Evolutionary conservation across 2,329 filamentous ascomycete genomes (phyloP).

Genomic region (Exophiala xenobiotica): DNA sequence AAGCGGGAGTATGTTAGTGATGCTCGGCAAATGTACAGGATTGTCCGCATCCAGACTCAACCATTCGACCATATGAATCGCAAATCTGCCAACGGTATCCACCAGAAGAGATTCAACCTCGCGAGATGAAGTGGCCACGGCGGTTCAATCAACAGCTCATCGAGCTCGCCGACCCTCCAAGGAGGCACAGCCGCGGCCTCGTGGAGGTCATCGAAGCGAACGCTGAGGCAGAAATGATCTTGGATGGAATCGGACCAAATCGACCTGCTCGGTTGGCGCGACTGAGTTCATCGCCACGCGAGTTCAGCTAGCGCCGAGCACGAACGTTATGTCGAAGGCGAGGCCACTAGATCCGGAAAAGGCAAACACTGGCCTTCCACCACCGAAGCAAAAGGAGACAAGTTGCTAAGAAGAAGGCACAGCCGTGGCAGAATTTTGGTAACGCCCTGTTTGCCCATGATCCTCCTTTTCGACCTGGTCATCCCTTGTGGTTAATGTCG

Average conservation of each 20-base stretch:
- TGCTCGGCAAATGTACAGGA: no score
- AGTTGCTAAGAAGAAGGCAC: slow-evolving; percentile 19
- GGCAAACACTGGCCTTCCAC: slow-evolving; percentile 6
- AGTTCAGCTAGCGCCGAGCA: background rate
- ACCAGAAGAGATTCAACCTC: background rate
- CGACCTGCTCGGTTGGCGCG: background rate
- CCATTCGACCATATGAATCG: background rate
- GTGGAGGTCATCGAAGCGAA: background rate
- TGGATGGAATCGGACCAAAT: background rate
- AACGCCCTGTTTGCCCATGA: slow-evolving; percentile 16
- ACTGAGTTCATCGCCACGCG: background rate
- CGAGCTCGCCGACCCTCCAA: background rate
- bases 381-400: slow-evolving; percentile 19
- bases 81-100: background rate
- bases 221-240: background rate
- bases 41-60: background rate
- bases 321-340: background rate
- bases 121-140: background rate
- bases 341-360: background rate
- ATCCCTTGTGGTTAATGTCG: no score
- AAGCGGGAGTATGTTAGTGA: no score
- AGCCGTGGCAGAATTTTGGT: slow-evolving; percentile 18
- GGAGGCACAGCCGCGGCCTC: background rate
- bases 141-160: background rate
- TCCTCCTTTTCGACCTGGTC: slow-evolving; percentile 20